These are phyloP conservation scores for Hemileia vastatrix DNA, from an alignment of 1,284 basidiomycete species.

Conservation along the genomic window DNA sequence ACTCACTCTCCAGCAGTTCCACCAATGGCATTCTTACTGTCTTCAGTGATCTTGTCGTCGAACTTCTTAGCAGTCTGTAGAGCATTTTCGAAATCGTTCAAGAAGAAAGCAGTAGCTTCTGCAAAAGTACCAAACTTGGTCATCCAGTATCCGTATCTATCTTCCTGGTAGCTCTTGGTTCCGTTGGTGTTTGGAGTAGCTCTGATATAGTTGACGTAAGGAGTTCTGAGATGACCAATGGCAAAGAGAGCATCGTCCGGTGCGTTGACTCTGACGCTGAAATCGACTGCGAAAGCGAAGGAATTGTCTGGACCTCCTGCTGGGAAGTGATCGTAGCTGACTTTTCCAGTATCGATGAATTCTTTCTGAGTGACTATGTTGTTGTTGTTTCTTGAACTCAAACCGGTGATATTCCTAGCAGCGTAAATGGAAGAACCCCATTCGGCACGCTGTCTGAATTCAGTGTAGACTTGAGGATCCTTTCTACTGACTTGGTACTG, in stretches of 20 bases:
- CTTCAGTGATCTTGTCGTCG: constrained; percentile 35
- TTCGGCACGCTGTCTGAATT: constrained; percentile 39
- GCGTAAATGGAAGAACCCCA: constrained; percentile 41
- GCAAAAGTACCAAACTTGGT: constrained; percentile 31
- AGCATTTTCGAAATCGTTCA: constrained; percentile 38
- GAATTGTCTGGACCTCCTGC: constrained; percentile 37
- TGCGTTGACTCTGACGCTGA: constrained; percentile 26
- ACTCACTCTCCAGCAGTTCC: constrained; percentile 25
- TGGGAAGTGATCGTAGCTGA: constrained; percentile 33
- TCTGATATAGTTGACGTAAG: constrained; percentile 21
- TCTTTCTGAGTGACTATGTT: constrained; percentile 36
- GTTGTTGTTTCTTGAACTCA: constrained; percentile 37
- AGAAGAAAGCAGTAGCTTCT: constrained; percentile 36
- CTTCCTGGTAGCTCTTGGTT: constrained; percentile 31
- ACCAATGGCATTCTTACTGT: constrained; percentile 35
- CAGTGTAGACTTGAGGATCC: constrained; percentile 34
- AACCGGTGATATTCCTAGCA: constrained; percentile 30
- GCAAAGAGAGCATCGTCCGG: constrained; percentile 26
- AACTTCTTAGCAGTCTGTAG: constrained; percentile 29
- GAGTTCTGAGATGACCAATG: constrained; percentile 16
- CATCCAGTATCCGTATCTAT: constrained; percentile 37
- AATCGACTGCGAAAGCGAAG: constrained; percentile 39
- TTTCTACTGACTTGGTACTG: constrained; percentile 35
- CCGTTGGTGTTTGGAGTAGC: constrained; percentile 29
- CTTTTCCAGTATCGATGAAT: constrained; percentile 33